Evolutionary conservation across 2,329 filamentous ascomycete genomes (phyloP).

Genomic region (Diaporthe helianthi): DNA sequence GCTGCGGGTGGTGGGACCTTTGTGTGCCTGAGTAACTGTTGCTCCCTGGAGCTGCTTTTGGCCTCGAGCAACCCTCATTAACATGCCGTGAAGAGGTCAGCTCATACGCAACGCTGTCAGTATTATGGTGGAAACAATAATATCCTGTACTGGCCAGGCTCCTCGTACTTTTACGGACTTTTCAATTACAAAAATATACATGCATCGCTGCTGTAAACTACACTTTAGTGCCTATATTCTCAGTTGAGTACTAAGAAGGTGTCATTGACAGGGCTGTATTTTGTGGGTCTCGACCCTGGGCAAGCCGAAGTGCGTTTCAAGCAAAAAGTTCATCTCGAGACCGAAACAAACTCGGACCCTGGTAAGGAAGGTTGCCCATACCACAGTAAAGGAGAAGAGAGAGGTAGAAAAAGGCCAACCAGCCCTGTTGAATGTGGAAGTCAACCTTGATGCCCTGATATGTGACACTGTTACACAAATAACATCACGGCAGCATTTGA

Average conservation of each 20-base stretch:
- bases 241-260: not conserved
- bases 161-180: no score
- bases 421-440: no score
- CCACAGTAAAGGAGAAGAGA: not conserved
- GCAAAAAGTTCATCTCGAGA: not conserved
- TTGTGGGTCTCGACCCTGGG: constrained; percentile 4
- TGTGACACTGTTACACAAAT: not conserved
- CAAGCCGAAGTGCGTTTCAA: constrained; percentile 3
- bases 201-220: not conserved
- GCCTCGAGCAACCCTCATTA: constrained; percentile 7
- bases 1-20: not conserved
- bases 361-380: not conserved
- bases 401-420: not conserved
- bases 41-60: not conserved
- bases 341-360: not conserved
- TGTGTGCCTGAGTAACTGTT: constrained; percentile 3
- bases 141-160: not conserved
- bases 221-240: not conserved
- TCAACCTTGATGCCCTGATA: not conserved
- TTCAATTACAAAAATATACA: no score
- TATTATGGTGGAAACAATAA: not conserved
- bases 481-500: not conserved
- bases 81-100: constrained; percentile 15
- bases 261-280: constrained; percentile 6
- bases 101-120: not conserved